Conservation (phyloP, 108 stramenopile genomes). For the Stephanodiscus minutulus region DNA sequence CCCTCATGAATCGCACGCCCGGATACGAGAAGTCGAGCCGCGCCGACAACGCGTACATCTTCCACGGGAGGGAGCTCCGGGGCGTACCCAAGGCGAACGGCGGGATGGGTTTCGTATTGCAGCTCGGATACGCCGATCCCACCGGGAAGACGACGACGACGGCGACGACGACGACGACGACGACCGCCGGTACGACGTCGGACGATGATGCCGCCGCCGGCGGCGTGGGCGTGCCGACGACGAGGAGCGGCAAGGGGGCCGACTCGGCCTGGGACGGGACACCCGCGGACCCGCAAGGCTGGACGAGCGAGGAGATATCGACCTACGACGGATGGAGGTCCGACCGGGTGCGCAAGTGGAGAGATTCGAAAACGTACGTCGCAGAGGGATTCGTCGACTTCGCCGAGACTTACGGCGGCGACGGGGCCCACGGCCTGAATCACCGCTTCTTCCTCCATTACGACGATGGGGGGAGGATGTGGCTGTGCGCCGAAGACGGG, state of each 20-base stretch:
- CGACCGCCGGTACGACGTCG: background rate
- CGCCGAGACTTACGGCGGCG: slow-evolving; percentile 59
- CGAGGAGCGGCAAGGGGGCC: slow-evolving; percentile 25
- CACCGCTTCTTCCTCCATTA: slow-evolving; percentile 82
- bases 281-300: slow-evolving; percentile 73
- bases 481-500: slow-evolving; percentile 84
- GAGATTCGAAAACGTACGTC: slow-evolving; percentile 53
- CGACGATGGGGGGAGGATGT: slow-evolving; percentile 55
- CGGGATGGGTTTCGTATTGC: slow-evolving; percentile 78
- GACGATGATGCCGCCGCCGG: slow-evolving; percentile 4
- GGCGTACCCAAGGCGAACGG: slow-evolving; percentile 69
- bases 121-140: slow-evolving; percentile 60
- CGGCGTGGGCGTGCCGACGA: background rate
- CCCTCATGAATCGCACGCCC: slow-evolving; percentile 57
- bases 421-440: slow-evolving; percentile 65
- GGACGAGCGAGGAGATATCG: slow-evolving; percentile 60
- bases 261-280: slow-evolving; percentile 32
- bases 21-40: slow-evolving; percentile 54
- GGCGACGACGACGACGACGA: slow-evolving; percentile 1
- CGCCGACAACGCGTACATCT: slow-evolving; percentile 63
- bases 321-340: slow-evolving; percentile 85
- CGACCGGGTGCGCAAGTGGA: slow-evolving; percentile 70
- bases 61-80: slow-evolving; percentile 82
- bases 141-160: background rate
- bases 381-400: slow-evolving; percentile 67